Conservation (phyloP, 148 eudicot species). For the Rhododendron simsii region DNA sequence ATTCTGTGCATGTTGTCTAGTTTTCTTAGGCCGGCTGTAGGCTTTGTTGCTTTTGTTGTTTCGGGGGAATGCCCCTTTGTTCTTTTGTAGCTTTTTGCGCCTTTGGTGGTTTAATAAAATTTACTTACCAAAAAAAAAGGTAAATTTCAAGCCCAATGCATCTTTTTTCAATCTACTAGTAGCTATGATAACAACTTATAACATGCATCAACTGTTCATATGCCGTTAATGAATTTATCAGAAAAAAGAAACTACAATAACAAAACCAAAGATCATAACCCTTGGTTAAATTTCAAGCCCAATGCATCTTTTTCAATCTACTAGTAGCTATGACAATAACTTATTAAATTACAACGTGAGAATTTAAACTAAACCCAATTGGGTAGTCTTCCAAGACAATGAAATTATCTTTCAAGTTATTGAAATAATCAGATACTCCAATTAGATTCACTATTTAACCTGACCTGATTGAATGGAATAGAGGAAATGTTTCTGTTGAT, state of each 20-base stretch:
- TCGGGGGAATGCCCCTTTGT: too few relatives aligned
- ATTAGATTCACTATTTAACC: background rate
- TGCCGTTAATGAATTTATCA: background rate
- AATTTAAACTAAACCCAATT: background rate
- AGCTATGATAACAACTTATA: background rate
- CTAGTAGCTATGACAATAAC: background rate
- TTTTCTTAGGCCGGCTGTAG: too few relatives aligned
- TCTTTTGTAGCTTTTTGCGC: too few relatives aligned
- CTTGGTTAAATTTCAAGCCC: background rate
- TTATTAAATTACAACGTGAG: background rate
- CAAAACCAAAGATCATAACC: background rate
- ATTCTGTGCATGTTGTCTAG: too few relatives aligned
- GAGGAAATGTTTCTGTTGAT: background rate
- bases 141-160: background rate
- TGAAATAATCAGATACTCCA: background rate
- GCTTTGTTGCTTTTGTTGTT: too few relatives aligned
- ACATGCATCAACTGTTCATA: too few relatives aligned
- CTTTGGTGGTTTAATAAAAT: too few relatives aligned
- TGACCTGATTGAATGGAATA: constrained; percentile 10
- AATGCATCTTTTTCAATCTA: background rate
- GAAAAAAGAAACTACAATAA: background rate
- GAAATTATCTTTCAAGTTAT: background rate
- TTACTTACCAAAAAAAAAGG: too few relatives aligned
- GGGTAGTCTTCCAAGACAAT: background rate
- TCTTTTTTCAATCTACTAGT: background rate